These are phyloP conservation scores for Onygenales sp. DNA, from an alignment of 2,329 filamentous ascomycete genomes.

Conservation along the genomic window DNA sequence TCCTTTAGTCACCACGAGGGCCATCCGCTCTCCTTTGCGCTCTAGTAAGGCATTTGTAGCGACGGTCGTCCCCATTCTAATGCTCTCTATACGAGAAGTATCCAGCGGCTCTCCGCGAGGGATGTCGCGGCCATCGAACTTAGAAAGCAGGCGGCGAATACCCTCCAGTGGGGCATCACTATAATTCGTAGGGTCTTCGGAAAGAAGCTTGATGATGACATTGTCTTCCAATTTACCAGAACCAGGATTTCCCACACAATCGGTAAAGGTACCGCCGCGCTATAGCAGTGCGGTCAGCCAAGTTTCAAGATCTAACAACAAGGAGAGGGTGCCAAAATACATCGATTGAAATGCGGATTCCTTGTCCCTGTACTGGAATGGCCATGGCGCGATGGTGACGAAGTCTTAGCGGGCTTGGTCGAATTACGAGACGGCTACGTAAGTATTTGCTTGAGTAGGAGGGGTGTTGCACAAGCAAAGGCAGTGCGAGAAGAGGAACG, in stretches of 20 bases:
- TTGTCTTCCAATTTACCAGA: slow-evolving; percentile 61
- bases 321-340: slow-evolving; percentile 14
- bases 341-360: slow-evolving; percentile 29
- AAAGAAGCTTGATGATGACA: slow-evolving; percentile 77
- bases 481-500: too few relatives aligned
- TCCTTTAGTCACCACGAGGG: slow-evolving; percentile 75
- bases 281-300: slow-evolving; percentile 21
- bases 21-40: slow-evolving; percentile 80
- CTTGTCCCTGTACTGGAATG: slow-evolving; percentile 9
- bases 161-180: slow-evolving; percentile 84
- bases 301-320: background rate
- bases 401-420: background rate
- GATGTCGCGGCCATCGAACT: slow-evolving; percentile 65
- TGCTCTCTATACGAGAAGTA: slow-evolving; percentile 75
- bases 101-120: slow-evolving; percentile 71
- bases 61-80: slow-evolving; percentile 92
- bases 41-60: slow-evolving; percentile 88
- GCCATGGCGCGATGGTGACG: slow-evolving; percentile 3
- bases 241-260: slow-evolving; percentile 75
- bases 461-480: too few relatives aligned
- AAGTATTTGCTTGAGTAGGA: too few relatives aligned
- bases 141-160: slow-evolving; percentile 74
- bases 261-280: slow-evolving; percentile 84
- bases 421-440: background rate
- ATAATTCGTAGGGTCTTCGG: slow-evolving; percentile 85